Percentiles rank a stretch among this genome's conserved stretches.
Evolutionary conservation across 2,329 filamentous ascomycete genomes (phyloP).

Genomic region (Chaetoscypha palmicola): DNA sequence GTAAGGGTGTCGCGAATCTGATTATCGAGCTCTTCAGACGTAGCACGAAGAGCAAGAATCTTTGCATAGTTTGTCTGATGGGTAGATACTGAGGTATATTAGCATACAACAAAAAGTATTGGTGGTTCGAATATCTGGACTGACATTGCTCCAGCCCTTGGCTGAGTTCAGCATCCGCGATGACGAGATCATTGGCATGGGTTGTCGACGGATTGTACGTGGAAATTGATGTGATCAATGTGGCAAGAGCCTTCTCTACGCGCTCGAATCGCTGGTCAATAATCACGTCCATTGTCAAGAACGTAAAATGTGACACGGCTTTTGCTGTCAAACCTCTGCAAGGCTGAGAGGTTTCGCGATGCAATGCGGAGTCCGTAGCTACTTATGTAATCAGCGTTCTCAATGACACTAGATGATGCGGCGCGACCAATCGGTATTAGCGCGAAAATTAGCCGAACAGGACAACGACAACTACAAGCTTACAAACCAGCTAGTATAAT

Average conservation of each 20-base stretch:
- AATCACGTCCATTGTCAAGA: constrained; percentile 49
- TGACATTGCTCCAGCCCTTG: constrained; percentile 58
- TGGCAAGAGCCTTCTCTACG: constrained; percentile 59
- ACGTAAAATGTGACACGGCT: neutral
- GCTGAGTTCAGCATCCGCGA: constrained; percentile 62
- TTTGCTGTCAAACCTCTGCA: no score
- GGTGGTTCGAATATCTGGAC: neutral
- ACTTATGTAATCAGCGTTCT: no score
- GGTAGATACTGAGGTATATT: constrained; percentile 48
- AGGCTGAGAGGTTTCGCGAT: no score
- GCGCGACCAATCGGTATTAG: no score
- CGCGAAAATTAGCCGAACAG: no score
- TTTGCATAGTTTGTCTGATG: constrained; percentile 70
- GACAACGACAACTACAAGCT: no score
- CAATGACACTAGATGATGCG: no score
- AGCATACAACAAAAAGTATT: neutral
- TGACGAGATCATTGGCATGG: constrained; percentile 61
- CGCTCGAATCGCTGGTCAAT: constrained; percentile 59
- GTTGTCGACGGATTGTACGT: constrained; percentile 70
- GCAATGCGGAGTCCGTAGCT: no score
- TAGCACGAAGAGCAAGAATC: constrained; percentile 61
- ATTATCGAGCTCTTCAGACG: constrained; percentile 57
- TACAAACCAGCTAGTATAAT: no score
- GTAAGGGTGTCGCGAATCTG: constrained; percentile 66
- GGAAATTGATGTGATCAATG: constrained; percentile 70